These are phyloP conservation scores for Dactylonectria estremocensis DNA, from an alignment of 2,329 filamentous ascomycete species.

Conservation along the genomic window DNA sequence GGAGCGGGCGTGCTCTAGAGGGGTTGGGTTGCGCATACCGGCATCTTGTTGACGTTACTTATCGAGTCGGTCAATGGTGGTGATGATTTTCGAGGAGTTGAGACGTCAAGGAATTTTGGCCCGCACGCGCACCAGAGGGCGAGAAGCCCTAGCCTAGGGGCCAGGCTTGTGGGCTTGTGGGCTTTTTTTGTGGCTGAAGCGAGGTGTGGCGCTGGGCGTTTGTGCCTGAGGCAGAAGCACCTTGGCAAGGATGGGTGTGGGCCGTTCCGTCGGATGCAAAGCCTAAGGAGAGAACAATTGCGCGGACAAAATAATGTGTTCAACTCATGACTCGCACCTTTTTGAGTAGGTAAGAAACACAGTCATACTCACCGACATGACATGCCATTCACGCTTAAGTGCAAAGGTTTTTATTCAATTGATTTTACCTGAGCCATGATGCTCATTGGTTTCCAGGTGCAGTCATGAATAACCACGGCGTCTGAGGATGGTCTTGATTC, in stretches of 20 bases:
- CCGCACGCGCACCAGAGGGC: conserved; percentile 51
- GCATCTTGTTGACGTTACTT: conserved; percentile 59
- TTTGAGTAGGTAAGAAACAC: no score
- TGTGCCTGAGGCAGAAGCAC: conserved; percentile 36
- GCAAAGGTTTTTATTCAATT: no score
- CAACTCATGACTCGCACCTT: no score
- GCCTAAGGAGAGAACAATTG: conserved; percentile 3
- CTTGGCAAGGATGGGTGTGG: not conserved
- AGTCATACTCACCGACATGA: no score
- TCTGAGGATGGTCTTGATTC: conserved; percentile 5
- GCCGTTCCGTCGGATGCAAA: not conserved
- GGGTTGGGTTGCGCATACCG: conserved; percentile 52
- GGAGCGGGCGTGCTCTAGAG: conserved; percentile 27
- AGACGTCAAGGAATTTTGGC: conserved; percentile 54
- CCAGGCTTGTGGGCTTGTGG: conserved; percentile 37
- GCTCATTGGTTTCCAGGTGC: no score
- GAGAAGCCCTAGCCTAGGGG: conserved; percentile 56
- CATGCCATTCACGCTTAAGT: no score
- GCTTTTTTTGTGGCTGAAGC: conserved; percentile 31
- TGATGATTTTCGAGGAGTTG: conserved; percentile 52
- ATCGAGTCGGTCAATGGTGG: conserved; percentile 56
- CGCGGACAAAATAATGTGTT: conserved; percentile 20
- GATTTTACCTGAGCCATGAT: no score
- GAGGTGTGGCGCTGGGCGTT: conserved; percentile 30
- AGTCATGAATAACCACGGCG: not conserved